Evolutionary conservation across 2,329 filamentous ascomycete species (phyloP).

Genomic region (Claviceps paspali): DNA sequence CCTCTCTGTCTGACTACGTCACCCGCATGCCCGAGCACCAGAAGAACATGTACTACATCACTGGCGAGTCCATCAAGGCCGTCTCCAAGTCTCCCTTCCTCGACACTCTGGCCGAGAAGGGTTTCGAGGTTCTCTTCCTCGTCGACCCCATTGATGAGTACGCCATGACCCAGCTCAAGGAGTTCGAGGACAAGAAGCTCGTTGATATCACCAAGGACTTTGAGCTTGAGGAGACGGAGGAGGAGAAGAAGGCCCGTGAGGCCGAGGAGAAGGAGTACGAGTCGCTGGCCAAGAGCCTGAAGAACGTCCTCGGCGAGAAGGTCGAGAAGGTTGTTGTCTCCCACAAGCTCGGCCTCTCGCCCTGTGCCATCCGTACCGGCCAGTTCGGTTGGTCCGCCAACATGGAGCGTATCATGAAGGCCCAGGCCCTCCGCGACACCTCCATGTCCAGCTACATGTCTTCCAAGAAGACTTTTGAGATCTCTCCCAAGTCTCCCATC

Average conservation of each 20-base stretch:
- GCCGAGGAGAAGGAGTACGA: constrained; percentile 98
- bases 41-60: constrained; percentile 99
- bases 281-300: constrained; percentile 84
- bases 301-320: constrained; percentile 98
- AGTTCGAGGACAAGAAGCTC: constrained; percentile 99
- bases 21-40: constrained; percentile 99
- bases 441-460: constrained; percentile 99
- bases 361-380: constrained; percentile 97
- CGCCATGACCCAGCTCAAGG: constrained; percentile 98
- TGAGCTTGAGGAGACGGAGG: constrained; percentile 98
- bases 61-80: constrained; percentile 97
- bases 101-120: constrained; percentile 95
- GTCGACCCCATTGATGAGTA: constrained; percentile 99
- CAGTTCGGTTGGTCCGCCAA: constrained; percentile 99
- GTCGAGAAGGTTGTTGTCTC: constrained; percentile 99
- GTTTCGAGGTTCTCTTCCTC: constrained; percentile 98
- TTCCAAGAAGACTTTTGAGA: constrained; percentile 99
- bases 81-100: constrained; percentile 98
- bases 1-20: constrained; percentile 92
- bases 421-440: constrained; percentile 97
- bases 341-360: constrained; percentile 88
- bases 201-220: constrained; percentile 99
- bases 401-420: constrained; percentile 99
- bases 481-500: constrained; percentile 96
- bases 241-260: constrained; percentile 96